Conservation (phyloP, 2,329 filamentous ascomycete species). For the Hymenoscyphus repandus region DNA sequence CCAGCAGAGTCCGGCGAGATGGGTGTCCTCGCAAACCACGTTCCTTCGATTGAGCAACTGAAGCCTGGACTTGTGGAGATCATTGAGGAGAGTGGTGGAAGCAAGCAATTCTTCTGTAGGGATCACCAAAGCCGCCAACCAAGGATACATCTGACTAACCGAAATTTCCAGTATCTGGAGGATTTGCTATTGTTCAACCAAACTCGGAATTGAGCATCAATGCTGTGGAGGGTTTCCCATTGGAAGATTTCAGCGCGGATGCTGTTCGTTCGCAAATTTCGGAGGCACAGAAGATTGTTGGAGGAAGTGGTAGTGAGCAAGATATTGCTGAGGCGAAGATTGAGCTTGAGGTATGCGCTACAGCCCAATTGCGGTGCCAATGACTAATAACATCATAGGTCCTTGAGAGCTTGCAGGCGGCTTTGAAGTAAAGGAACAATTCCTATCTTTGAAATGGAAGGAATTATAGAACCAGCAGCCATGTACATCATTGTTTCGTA, state of each 20-base stretch:
- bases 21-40: conserved; percentile 99
- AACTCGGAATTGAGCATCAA: conserved; percentile 96
- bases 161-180: conserved; percentile 72
- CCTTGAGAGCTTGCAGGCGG: conserved; percentile 75
- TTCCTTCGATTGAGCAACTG: conserved; percentile 97
- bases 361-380: neutral
- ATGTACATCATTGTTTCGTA: conserved; percentile 32
- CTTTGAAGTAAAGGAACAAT: conserved; percentile 60
- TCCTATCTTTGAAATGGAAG: conserved; percentile 9
- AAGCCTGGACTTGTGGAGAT: conserved; percentile 95
- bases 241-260: conserved; percentile 95
- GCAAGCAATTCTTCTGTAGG: conserved; percentile 99
- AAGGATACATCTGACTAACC: conserved; percentile 7
- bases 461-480: conserved; percentile 26
- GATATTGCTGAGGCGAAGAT: conserved; percentile 99
- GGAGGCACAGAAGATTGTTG: conserved; percentile 93
- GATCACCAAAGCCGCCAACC: conserved; percentile 27
- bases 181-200: conserved; percentile 95
- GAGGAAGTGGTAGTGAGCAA: conserved; percentile 86
- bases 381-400: conserved; percentile 51
- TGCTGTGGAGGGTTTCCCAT: conserved; percentile 87
- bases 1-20: conserved; percentile 97
- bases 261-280: conserved; percentile 83
- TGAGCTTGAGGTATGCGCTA: conserved; percentile 78
- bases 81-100: conserved; percentile 81